Evolutionary conservation across 768 basidiomycete genomes (phyloP).

Genomic region (Tricholoma bakamatsutake): DNA sequence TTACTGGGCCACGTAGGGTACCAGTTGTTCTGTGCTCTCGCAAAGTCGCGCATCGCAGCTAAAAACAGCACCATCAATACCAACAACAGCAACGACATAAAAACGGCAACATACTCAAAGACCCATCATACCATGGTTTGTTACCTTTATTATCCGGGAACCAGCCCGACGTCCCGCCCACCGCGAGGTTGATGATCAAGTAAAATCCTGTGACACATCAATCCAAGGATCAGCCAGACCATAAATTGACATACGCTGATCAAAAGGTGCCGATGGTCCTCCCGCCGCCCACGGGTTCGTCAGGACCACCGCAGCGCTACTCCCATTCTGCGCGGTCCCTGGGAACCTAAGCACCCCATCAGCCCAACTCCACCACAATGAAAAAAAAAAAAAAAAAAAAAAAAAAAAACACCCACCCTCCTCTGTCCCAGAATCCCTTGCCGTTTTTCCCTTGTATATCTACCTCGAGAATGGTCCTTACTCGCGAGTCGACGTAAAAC

Average conservation of each 20-base stretch:
- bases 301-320: conserved; percentile 47
- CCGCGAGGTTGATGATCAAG: conserved; percentile 68
- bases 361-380: conserved; percentile 28
- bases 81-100: not conserved
- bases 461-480: conserved; percentile 57
- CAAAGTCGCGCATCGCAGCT: conserved; percentile 72
- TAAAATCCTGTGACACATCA: conserved; percentile 56
- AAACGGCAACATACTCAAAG: conserved; percentile 32
- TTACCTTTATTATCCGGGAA: conserved; percentile 75
- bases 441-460: conserved; percentile 40
- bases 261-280: conserved; percentile 69
- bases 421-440: conserved; percentile 64
- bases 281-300: conserved; percentile 60
- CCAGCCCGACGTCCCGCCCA: conserved; percentile 83
- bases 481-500: conserved; percentile 69
- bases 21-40: conserved; percentile 57
- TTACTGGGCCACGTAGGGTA: conserved; percentile 61
- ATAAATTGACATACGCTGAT: conserved; percentile 54
- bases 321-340: conserved; percentile 49
- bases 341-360: conserved; percentile 48
- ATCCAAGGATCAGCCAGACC: not conserved
- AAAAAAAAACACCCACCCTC: conserved; percentile 26
- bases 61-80: not conserved
- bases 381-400: conserved; percentile 40
- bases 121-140: conserved; percentile 75